phyloP scores from a whole-genome alignment of 495 filamentous ascomycete genomes.

The Polyplosphaeria fusca region DNA sequence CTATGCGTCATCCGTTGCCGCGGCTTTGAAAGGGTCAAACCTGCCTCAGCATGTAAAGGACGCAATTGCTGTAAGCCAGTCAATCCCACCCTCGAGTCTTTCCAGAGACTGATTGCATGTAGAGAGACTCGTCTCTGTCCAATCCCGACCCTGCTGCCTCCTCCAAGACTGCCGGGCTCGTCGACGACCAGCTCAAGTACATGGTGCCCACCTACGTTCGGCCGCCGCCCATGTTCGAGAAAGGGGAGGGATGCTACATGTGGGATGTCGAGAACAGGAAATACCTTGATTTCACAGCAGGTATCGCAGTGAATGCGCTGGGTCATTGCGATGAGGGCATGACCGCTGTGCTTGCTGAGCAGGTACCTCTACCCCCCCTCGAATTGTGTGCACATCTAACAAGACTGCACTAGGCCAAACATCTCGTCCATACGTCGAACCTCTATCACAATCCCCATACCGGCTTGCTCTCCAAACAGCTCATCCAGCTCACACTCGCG shows the following conservation, averaged over 20 bases:
- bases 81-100: not conserved
- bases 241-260: conserved; percentile 78
- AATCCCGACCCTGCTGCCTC: conserved; percentile 76
- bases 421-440: conserved; percentile 85
- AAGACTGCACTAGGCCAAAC: conserved; percentile 55
- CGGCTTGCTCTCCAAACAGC: conserved; percentile 75
- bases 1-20: conserved; percentile 37
- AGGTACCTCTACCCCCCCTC: conserved; percentile 49
- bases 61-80: conserved; percentile 37
- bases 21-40: conserved; percentile 37
- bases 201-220: conserved; percentile 96
- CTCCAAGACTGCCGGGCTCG: conserved; percentile 70
- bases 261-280: conserved; percentile 85
- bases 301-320: conserved; percentile 91
- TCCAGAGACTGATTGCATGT: conserved; percentile 4
- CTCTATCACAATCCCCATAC: conserved; percentile 96
- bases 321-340: conserved; percentile 81
- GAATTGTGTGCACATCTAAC: not conserved
- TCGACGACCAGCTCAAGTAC: conserved; percentile 69
- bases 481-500: conserved; percentile 72
- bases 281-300: conserved; percentile 92
- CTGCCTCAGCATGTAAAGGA: conserved; percentile 38
- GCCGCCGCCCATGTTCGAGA: conserved; percentile 84
- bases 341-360: conserved; percentile 64
- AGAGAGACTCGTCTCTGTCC: conserved; percentile 64